These are phyloP conservation scores for Dactylonectria estremocensis DNA, from an alignment of 2,329 filamentous ascomycete genomes.

Conservation along the genomic window DNA sequence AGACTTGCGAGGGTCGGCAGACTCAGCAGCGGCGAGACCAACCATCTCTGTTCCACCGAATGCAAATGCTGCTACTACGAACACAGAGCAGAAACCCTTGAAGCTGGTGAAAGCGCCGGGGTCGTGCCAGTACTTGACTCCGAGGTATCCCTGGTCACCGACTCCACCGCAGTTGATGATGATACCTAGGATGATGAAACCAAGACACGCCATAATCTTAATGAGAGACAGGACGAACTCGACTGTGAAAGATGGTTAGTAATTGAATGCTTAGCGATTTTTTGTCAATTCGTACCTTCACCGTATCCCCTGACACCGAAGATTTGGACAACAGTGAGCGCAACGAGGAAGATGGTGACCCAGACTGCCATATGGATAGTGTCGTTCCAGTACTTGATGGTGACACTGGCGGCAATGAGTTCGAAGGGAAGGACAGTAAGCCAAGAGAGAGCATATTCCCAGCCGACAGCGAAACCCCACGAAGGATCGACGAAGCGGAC, in stretches of 20 bases:
- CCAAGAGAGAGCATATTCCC: conserved; percentile 95
- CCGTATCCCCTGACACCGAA: conserved; percentile 92
- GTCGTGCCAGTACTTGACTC: conserved; percentile 80
- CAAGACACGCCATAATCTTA: conserved; percentile 80
- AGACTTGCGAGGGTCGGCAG: conserved; percentile 82
- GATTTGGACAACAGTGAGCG: conserved; percentile 86
- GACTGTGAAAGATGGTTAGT: conserved; percentile 58
- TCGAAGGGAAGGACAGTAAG: conserved; percentile 87
- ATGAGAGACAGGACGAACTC: conserved; percentile 90
- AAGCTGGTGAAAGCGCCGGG: conserved; percentile 89
- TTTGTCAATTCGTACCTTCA: conserved; percentile 61
- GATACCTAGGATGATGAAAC: conserved; percentile 83
- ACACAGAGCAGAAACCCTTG: conserved; percentile 83
- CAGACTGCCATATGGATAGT: conserved; percentile 79
- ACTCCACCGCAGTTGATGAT: conserved; percentile 88
- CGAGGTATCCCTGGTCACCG: conserved; percentile 82
- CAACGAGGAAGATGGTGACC: conserved; percentile 83
- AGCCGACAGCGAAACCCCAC: conserved; percentile 96
- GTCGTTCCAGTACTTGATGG: conserved; percentile 84
- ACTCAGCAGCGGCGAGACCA: conserved; percentile 83
- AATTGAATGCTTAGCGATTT: too few relatives aligned
- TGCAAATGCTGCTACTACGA: conserved; percentile 83
- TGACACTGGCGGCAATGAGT: conserved; percentile 88
- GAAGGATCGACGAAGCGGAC: conserved; percentile 93
- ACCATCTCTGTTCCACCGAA: conserved; percentile 85